Evolutionary conservation across 306 rosid genomes (phyloP).

Genomic region (Pachyrhizus erosus): DNA sequence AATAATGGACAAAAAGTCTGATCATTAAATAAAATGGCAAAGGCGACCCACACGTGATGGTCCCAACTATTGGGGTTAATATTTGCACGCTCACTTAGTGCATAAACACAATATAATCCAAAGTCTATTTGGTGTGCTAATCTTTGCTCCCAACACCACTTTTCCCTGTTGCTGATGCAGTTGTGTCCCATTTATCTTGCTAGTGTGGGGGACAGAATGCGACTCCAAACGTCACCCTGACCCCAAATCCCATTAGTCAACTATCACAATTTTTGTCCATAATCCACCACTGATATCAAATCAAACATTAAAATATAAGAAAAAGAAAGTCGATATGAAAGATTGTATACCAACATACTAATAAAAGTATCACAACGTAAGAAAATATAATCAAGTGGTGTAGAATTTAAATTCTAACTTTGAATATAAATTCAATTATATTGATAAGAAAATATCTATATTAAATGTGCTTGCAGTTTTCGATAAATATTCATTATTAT

Average conservation of each 20-base stretch:
- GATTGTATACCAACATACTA: background rate
- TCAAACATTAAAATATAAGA: constrained; percentile 28
- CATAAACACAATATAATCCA: constrained; percentile 42
- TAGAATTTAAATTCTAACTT: too few relatives aligned
- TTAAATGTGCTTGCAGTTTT: too few relatives aligned
- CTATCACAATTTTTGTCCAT: constrained; percentile 32
- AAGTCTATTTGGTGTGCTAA: constrained; percentile 20
- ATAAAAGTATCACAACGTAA: background rate
- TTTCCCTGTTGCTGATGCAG: constrained; percentile 21
- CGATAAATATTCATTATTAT: too few relatives aligned
- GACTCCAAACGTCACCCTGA: constrained; percentile 36
- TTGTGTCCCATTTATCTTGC: constrained; percentile 22
- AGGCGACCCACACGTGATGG: constrained; percentile 44
- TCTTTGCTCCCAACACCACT: background rate
- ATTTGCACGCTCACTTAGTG: constrained; percentile 46
- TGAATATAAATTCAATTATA: too few relatives aligned
- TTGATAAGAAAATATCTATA: too few relatives aligned
- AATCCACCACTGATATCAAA: constrained; percentile 26
- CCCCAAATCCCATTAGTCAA: constrained; percentile 36
- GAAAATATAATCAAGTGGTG: background rate
- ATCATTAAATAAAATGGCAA: constrained; percentile 9
- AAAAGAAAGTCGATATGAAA: background rate
- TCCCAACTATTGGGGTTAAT: constrained; percentile 28
- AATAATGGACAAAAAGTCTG: constrained; percentile 24
- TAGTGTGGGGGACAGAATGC: constrained; percentile 39